Base-by-base conservation (phyloP, 2,329 filamentous ascomycete genomes). In the Scedosporium boydii region DNA sequence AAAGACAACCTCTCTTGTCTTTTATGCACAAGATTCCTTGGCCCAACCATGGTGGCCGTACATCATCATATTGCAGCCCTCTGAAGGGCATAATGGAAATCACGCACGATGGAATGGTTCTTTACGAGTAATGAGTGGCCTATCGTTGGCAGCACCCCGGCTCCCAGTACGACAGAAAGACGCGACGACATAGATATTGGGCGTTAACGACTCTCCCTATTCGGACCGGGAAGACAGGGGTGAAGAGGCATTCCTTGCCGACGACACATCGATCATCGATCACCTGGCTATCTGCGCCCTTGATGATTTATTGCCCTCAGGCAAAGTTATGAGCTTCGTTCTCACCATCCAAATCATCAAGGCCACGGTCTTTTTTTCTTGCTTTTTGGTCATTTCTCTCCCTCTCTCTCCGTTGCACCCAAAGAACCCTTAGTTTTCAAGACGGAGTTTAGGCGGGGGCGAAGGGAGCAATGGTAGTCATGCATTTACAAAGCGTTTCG, bases 401-500 rank as follows among this genome's bases (percentile, higher is more conserved):
- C 44, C 51, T 55, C 51, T 55, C 23, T 55, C 51, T 14, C 51
- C 51, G 23, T 27, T 23, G 51, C 51, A 55, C 21, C 51, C 51
- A 55, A 23, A 21, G 18, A 27, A 6, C 18, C 51, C 51, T 60
- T 60, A 9, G 26, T 60, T 44, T 58, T 38, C 29, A n/a, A 51
- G 38, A 29, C 26, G 59, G 59, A 60, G 59, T 60, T 60, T 53
- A 23, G 44, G 27, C 16, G 26, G 42, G 27, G 51, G 59, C 44
- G 59, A 60, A 51, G 59, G 59, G 18, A 58, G 14, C 14, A 56
- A 26, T 34, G 42, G 59, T 51, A 60, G 18, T 60, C 26, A 18
- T 60, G 59, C 59, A 60, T 60, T 60, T 60, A 60, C 59, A 60
- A 34, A 60, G 59, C 59, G 59, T 53, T 59, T 51, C 48, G 48